Percentiles rank a stretch among this genome's conserved stretches.
Conservation (phyloP, 371 early-diverging fungal species). For the Mucor racemosus region DNA sequence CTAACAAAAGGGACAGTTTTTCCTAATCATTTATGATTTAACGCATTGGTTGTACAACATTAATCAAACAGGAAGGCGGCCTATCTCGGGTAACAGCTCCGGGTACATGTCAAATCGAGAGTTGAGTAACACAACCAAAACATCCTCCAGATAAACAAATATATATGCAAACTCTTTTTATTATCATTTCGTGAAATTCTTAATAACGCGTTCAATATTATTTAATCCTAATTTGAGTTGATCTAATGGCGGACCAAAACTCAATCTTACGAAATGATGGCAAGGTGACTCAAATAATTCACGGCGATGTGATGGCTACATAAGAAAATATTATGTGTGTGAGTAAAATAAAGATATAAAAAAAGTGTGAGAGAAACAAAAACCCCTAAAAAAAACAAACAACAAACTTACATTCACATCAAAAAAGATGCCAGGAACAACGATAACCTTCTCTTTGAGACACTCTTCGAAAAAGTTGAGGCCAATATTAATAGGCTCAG, state of each 20-base stretch:
- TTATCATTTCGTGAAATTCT: constrained; percentile 13
- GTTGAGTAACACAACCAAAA: neutral
- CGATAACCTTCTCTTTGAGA: constrained; percentile 53
- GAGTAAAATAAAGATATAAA: neutral
- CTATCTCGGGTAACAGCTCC: constrained; percentile 4
- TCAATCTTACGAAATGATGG: constrained; percentile 56
- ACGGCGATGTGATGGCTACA: constrained; percentile 54
- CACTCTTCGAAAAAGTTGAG: constrained; percentile 58
- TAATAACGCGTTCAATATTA: constrained; percentile 25
- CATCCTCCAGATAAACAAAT: constrained; percentile 1
- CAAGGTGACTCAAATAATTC: constrained; percentile 59
- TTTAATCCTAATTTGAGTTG: constrained; percentile 47
- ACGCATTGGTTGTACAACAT: neutral
- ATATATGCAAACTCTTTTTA: neutral
- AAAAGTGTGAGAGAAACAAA: neutral
- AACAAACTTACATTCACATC: constrained; percentile 52
- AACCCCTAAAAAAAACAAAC: neutral
- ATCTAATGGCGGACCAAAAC: constrained; percentile 58
- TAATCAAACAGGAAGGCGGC: neutral
- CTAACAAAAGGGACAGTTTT: constrained; percentile 3
- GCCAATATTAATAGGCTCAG: constrained; percentile 54
- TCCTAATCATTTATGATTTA: neutral
- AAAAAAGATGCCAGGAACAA: constrained; percentile 60
- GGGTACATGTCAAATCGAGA: constrained; percentile 2
- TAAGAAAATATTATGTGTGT: neutral